Base-by-base conservation (phyloP, 78 protist genomes). In the Acrasis kona region DNA sequence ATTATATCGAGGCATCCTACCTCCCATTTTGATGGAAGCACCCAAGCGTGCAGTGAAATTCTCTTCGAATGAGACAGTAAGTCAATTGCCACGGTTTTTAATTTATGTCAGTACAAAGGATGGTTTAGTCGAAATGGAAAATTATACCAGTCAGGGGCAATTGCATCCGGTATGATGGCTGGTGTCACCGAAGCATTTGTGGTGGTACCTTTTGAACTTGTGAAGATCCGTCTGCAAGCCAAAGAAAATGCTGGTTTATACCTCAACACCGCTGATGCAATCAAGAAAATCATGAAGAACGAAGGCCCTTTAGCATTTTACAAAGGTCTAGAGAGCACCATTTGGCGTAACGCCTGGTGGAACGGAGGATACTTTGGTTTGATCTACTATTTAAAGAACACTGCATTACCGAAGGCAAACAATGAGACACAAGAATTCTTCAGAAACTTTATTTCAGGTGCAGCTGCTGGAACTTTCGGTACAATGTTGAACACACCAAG, bases 41-140 rank as follows among this genome's bases (percentile, higher is more conserved):
- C 91, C 91, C 40, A 87, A 87, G 65, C 74, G 91, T 30, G 91
- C 91, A 2, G 79, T 83, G 61, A 87, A 87, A 40, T 87, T 87
- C 66, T 78, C 91, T 1, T 74, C 88, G 27, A 87, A 87, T 72
- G 72, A 79, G 39, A 76, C 58, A 82, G 80, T 41, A 76, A 58
- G 38, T 41, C 82, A 9, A 35, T 71, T 40, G 57, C 70, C 29
- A 39, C 79, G 61, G 30, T 1, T 32, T 58, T 2, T 30, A 50
- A n/a, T 50, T 50, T 50, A n/a, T 50, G 61, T n/a, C 19, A 50
- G 61, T n/a, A n/a, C n/a, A n/a, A n/a, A n/a, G n/a, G n/a, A n/a
- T n/a, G n/a, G n/a, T 71, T 74, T 78, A 67, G 41, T 31, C 32
- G 31, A 64, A 75, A 39, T 57, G 70, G 68, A 81, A 2, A 9